Evolutionary conservation across 495 filamentous ascomycete genomes (phyloP).

Genomic region (Annulohypoxylon moriforme): DNA sequence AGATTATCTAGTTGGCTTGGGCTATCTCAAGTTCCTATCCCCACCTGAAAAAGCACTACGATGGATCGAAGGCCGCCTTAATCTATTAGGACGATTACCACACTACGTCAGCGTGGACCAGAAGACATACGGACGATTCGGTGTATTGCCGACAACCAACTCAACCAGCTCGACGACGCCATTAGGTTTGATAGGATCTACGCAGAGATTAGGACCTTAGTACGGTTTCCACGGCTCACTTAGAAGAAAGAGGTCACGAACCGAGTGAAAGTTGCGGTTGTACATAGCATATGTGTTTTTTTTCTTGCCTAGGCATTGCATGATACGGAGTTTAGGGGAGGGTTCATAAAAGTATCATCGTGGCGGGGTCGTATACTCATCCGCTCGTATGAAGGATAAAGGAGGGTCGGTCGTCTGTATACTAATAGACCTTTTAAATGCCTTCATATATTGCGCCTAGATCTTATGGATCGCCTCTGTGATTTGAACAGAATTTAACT

Average conservation of each 20-base stretch:
- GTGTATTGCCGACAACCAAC: slow-evolving; percentile 76
- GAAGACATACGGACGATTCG: slow-evolving; percentile 95
- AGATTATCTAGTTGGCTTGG: slow-evolving; percentile 71
- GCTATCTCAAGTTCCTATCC: slow-evolving; percentile 84
- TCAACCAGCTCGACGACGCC: slow-evolving; percentile 59
- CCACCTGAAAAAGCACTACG: slow-evolving; percentile 84
- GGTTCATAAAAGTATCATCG: not conserved
- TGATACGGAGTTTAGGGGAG: slow-evolving; percentile 32
- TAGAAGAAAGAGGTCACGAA: not conserved
- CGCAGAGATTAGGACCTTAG: slow-evolving; percentile 74
- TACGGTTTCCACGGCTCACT: not conserved
- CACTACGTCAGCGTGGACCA: slow-evolving; percentile 94
- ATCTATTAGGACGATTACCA: slow-evolving; percentile 81
- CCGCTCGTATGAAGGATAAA: slow-evolving; percentile 5
- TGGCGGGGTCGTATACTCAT: slow-evolving; percentile 15
- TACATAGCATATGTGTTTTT: slow-evolving; percentile 30
- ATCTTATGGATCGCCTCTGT: not conserved
- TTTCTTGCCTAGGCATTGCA: slow-evolving; percentile 31
- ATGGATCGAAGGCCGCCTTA: slow-evolving; percentile 86
- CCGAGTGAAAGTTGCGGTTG: slow-evolving; percentile 17
- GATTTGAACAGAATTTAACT: not conserved
- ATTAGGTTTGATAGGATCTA: slow-evolving; percentile 67
- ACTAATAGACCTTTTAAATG: not conserved
- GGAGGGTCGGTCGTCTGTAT: slow-evolving; percentile 14
- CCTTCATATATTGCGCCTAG: not conserved